Evolutionary conservation across 768 basidiomycete genomes (phyloP), one percentile per base, ranked within the genome.

Genomic region (Daedaleopsis sinensis): DNA sequence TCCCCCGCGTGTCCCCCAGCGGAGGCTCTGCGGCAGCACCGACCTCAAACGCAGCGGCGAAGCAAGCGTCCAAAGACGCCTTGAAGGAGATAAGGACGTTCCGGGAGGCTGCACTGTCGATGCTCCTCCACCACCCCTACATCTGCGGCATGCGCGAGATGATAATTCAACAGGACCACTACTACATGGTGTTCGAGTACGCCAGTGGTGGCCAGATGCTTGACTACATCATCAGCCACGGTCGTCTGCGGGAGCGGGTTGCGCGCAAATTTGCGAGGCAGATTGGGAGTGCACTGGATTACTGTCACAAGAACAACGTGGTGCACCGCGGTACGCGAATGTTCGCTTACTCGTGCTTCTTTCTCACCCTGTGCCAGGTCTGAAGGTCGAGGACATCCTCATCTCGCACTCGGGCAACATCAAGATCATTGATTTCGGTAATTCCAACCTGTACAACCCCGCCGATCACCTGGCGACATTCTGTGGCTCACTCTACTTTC

Each of bases 101-200:
- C 64, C 90, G 97, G 36, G 97, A 99, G 78, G 97, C 96, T 0
- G 93, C 93, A 1, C 82, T 99, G 35, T 95, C 93, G 42, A 89
- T 98, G 82, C 86, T 99, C 49, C 87, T 99, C 35, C 94, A 98
- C 71, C 97, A 99, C 72, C 97, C 97, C 2, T 98, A 98, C 75
- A 93, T 99, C 72, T 98, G 96, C 73, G 97, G 97, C 58, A 99
- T 98, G 96, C 90, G 94, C 67, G 94, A 96, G 79, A 95, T 99
- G 91, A 94, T 98, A 72, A 81, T 95, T 23, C 96, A 98, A 77
- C 92, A 93, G 62, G 89, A 99, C 70, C 96, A 99, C 76, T 98
- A 98, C 78, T 99, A 98, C 81, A 98, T 99, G 94, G 93, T 98
- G 11, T 94, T 92, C 73, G 97, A 99, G 75, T 98, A 97, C 74